Conservation (phyloP, 225 moss, liverwort and hornwort species). For the Sphagnum tenellum region DNA sequence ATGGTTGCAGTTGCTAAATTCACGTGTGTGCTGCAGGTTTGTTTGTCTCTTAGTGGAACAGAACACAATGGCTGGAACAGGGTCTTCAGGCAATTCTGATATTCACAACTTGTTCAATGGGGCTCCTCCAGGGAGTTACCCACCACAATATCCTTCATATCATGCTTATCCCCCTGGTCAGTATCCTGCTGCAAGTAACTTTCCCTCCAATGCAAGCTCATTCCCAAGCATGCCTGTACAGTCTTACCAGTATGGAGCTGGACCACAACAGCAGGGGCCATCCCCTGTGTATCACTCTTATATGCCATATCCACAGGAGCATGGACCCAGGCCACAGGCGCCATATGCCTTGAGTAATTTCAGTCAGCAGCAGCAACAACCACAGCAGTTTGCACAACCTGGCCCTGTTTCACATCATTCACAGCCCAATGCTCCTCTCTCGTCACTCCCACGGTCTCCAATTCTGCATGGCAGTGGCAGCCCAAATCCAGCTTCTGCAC, state of each 20-base stretch:
- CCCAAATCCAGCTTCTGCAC: constrained; percentile 29
- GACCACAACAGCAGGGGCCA: constrained; percentile 10
- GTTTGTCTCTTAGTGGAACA: neutral
- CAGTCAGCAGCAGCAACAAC: constrained; percentile 8
- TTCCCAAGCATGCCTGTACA: constrained; percentile 2
- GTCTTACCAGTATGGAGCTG: constrained; percentile 2
- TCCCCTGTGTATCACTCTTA: constrained; percentile 34
- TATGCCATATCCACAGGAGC: constrained; percentile 39
- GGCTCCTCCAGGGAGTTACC: constrained; percentile 12
- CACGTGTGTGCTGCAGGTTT: too few relatives aligned
- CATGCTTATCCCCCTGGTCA: constrained; percentile 16
- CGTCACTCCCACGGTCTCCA: constrained; percentile 3
- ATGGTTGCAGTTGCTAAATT: too few relatives aligned
- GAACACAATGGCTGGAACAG: constrained; percentile 43
- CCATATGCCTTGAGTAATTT: constrained; percentile 9
- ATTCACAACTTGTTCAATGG: constrained; percentile 44
- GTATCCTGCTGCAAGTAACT: neutral
- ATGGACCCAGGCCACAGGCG: constrained; percentile 41
- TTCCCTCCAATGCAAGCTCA: constrained; percentile 3
- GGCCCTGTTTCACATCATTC: constrained; percentile 24
- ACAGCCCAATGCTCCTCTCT: constrained; percentile 12
- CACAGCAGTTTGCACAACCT: constrained; percentile 18
- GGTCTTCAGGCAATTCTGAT: constrained; percentile 44
- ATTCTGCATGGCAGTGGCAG: constrained; percentile 11
- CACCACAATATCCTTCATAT: constrained; percentile 23